These are phyloP conservation scores for Gnomoniopsis sp. DNA, from an alignment of 2,329 filamentous ascomycete species.

Conservation along the genomic window DNA sequence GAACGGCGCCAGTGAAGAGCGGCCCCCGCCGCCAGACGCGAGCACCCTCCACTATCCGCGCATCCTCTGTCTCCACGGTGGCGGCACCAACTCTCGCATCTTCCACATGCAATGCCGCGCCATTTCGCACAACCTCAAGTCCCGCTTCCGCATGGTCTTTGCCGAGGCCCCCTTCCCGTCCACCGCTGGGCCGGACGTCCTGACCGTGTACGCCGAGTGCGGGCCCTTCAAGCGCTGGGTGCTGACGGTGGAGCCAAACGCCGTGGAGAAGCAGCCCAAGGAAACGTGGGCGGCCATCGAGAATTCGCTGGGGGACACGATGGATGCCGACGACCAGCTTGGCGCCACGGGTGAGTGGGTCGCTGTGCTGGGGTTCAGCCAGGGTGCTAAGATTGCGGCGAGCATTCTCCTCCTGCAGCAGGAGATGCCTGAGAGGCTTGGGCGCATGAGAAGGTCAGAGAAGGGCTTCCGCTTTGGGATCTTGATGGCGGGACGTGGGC, in stretches of 20 bases:
- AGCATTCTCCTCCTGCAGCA: constrained; percentile 63
- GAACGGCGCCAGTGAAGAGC: constrained; percentile 34
- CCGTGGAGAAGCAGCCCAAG: constrained; percentile 13
- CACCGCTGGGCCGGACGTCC: constrained; percentile 58
- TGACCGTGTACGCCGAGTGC: constrained; percentile 60
- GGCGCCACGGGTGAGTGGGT: constrained; percentile 57
- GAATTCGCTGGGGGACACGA: constrained; percentile 40
- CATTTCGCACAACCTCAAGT: constrained; percentile 42
- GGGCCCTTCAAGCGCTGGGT: constrained; percentile 58
- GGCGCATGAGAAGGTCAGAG: constrained; percentile 21
- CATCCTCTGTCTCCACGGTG: constrained; percentile 78
- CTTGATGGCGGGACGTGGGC: constrained; percentile 33
- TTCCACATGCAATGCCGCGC: constrained; percentile 66
- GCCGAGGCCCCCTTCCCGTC: constrained; percentile 66
- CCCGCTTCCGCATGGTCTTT: constrained; percentile 68
- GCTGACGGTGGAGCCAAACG: constrained; percentile 11
- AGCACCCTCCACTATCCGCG: constrained; percentile 46
- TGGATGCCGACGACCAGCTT: constrained; percentile 46
- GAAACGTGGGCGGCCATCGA: constrained; percentile 29
- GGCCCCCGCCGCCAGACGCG: constrained; percentile 40
- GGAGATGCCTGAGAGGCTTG: constrained; percentile 28
- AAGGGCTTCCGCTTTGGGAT: constrained; percentile 27
- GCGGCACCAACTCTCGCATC: constrained; percentile 68
- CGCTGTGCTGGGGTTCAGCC: constrained; percentile 62
- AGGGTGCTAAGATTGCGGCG: constrained; percentile 60